Base-by-base conservation (phyloP, 2,329 filamentous ascomycete species). In the Venturia carpophila region DNA sequence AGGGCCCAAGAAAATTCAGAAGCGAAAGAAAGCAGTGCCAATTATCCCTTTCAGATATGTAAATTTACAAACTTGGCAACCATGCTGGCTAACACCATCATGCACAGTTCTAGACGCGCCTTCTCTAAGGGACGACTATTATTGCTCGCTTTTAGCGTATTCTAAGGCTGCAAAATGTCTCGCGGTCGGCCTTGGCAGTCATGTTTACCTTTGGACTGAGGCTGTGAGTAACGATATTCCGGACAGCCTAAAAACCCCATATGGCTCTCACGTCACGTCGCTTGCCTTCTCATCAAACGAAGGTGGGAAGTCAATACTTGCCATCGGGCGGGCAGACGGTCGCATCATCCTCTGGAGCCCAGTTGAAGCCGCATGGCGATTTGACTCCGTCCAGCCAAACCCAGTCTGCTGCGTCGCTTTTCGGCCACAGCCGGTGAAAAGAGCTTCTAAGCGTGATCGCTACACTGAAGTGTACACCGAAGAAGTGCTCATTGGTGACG, bases 141-240 rank as follows among this genome's bases (percentile, higher is more conserved):
- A 99, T 74, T 97, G 92, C 76, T 94, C 92, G 0, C 82, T 92
- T 2, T 81, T 99, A 64, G 91, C 94, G 11, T 97, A 96, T 74
- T 96, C 89, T 0, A 75, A 83, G 49, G 89, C 84, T 9, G 84
- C 86, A 62, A 84, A 89, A 64, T 90, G 88, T 17, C 82, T 99
- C 19, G 93, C 91, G 21, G 90, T 97, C 21, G 93, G 91, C 0
- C 81, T 97, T 17, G 88, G 87, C 0, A 86, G 87, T 64, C 81
- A 87, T 43, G 83, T 99, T 5, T 97, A 96, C 74, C 84, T 90
- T 5, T 99, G 93, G 94, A 93, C 91, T 0, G 92, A 97, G 73
- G 76, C 79, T 42, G 79, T 80, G 39, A 88, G 89, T 3, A 88
- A 91, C 24, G 81, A 83, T 45, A 82, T 82, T 65, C 81, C 83